A percentile compares a stretch with the other conserved stretches of the same genome.
These are phyloP conservation scores for Gonium pectorale DNA, from an alignment of 139 green algal genomes.

Conservation along the genomic window DNA sequence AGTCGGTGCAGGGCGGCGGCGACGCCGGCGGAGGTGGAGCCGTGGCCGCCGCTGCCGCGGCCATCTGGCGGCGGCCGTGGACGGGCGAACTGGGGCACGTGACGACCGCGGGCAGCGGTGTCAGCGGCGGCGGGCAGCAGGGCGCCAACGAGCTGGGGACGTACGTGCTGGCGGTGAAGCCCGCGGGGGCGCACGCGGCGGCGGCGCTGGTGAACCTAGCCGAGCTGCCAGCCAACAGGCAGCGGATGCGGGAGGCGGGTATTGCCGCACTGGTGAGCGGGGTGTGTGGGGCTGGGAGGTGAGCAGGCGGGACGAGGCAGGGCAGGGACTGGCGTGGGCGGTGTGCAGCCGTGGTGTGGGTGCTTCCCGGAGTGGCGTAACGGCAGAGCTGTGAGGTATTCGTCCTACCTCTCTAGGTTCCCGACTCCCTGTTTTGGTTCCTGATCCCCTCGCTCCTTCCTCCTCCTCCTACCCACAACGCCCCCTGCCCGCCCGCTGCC, in stretches of 20 bases:
- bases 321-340: no score
- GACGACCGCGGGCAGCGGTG: no score
- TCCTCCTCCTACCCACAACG: not conserved
- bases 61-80: not conserved
- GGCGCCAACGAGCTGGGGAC: no score
- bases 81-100: not conserved
- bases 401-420: no score
- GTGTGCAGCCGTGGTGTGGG: no score
- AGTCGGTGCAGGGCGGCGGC: no score
- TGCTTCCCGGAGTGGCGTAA: no score
- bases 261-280: slow-evolving; percentile 13
- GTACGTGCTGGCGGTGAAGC: slow-evolving; percentile 26
- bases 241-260: slow-evolving; percentile 32
- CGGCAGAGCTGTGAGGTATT: no score
- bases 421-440: no score
- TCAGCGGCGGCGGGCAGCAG: no score
- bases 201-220: slow-evolving; percentile 43
- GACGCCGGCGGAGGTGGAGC: not conserved
- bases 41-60: not conserved
- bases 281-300: not conserved
- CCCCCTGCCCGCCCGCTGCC: not conserved
- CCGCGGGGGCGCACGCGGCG: slow-evolving; percentile 23
- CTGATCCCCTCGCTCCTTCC: no score
- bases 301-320: not conserved
- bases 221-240: slow-evolving; percentile 27